Percentiles rank a stretch among this genome's conserved stretches.
phyloP scores from a whole-genome alignment of 257 asterid genomes.

The Paraleonurus japonicus region DNA sequence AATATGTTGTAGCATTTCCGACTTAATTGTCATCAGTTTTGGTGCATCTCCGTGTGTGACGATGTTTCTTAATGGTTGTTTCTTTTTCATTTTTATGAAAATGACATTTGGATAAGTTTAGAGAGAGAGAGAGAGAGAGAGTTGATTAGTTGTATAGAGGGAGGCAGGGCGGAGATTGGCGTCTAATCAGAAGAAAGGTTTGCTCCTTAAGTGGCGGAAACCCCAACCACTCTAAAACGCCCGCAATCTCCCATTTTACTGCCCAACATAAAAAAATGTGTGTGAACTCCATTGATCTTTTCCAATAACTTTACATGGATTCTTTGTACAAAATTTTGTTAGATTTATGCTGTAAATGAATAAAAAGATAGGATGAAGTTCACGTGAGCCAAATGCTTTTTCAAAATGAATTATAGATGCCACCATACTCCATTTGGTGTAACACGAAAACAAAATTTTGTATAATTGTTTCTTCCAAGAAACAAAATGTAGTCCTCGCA shows the following conservation, averaged over 20 bases:
- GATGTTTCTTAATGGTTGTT: neutral
- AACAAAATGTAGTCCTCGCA: neutral
- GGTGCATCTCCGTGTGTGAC: neutral
- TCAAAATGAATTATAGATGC: neutral
- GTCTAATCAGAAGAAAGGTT: neutral
- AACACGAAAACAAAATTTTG: neutral
- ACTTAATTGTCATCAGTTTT: neutral
- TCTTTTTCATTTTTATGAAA: neutral
- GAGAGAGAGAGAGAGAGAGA: too few species aligned
- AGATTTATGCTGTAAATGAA: too few species aligned
- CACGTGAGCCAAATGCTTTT: neutral
- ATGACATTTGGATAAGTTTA: neutral
- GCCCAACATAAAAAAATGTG: too few species aligned
- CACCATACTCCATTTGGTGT: neutral
- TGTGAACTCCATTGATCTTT: too few species aligned
- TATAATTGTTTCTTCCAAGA: neutral
- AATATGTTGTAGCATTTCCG: neutral
- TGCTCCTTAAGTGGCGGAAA: conserved; percentile 29
- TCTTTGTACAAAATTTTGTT: too few species aligned
- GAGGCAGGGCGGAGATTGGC: conserved; percentile 8
- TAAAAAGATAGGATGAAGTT: too few species aligned
- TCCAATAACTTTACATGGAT: too few species aligned
- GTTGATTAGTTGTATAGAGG: neutral
- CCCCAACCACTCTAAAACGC: conserved; percentile 1
- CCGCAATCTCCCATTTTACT: too few species aligned